Conservation (phyloP, 2,329 filamentous ascomycete species). For the Fusarium chaquense region DNA sequence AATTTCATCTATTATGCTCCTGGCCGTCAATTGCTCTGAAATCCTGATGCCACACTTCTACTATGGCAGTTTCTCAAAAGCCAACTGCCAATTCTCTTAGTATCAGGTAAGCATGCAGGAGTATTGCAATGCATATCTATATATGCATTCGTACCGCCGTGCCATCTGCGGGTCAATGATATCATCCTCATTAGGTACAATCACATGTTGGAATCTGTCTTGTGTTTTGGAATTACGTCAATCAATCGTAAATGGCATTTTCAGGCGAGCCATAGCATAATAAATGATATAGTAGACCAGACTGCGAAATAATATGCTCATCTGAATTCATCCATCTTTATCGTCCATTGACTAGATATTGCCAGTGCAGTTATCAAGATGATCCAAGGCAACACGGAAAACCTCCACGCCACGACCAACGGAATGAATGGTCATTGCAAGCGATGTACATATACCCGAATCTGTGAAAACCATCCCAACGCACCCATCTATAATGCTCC, state of each 20-base stretch:
- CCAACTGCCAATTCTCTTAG: neutral
- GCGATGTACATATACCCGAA: neutral
- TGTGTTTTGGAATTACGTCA: slow-evolving; percentile 26
- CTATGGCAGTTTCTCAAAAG: neutral
- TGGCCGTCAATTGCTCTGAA: neutral
- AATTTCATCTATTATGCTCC: too few species aligned
- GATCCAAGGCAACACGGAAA: neutral
- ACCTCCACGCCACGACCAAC: neutral
- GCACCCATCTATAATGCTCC: fast-evolving
- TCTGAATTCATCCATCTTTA: too few species aligned
- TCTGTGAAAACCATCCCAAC: neutral
- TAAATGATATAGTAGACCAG: neutral
- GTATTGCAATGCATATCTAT: neutral
- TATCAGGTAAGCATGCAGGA: neutral
- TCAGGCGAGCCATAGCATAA: slow-evolving; percentile 2
- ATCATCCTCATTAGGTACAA: neutral
- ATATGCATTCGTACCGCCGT: neutral
- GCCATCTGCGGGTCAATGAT: slow-evolving; percentile 10
- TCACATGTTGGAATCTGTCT: slow-evolving; percentile 14
- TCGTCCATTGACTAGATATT: too few species aligned
- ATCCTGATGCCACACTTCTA: neutral
- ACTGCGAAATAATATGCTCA: too few species aligned
- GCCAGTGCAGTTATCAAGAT: neutral
- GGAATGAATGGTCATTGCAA: neutral
- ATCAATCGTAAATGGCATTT: slow-evolving; percentile 19